Conservation (phyloP, 208 protist genomes). For the Vickermania ingenoplastis region DNA sequence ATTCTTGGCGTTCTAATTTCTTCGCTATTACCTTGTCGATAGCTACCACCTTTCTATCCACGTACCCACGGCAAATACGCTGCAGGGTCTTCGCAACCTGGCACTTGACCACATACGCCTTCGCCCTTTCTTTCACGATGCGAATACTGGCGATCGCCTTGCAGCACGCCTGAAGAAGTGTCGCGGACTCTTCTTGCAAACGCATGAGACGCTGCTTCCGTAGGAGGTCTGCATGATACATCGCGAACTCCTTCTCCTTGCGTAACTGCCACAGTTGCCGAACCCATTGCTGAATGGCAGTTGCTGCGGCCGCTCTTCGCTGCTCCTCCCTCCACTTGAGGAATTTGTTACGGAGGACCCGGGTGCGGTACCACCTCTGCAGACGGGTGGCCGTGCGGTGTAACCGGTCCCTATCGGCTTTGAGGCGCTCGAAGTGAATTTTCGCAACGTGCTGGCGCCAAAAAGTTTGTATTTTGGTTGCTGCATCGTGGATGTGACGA, state of each 20-base stretch:
- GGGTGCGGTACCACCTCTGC: constrained; percentile 60
- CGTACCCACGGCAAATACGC: constrained; percentile 47
- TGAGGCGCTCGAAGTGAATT: constrained; percentile 44
- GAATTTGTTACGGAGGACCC: constrained; percentile 36
- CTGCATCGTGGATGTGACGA: constrained; percentile 22
- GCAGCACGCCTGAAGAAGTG: constrained; percentile 42
- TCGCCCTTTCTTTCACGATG: constrained; percentile 41
- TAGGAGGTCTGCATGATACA: constrained; percentile 51
- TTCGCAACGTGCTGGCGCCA: constrained; percentile 62
- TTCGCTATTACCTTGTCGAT: constrained; percentile 21
- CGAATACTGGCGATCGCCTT: constrained; percentile 24
- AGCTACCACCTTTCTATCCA: constrained; percentile 23
- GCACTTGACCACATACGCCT: constrained; percentile 27
- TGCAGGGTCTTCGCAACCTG: constrained; percentile 35
- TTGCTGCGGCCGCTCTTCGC: constrained; percentile 29
- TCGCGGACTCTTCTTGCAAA: constrained; percentile 25
- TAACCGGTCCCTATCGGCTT: constrained; percentile 37
- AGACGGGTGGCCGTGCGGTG: constrained; percentile 37
- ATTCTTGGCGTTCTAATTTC: constrained; percentile 17
- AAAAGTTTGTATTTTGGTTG: constrained; percentile 56
- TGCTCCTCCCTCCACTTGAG: constrained; percentile 28
- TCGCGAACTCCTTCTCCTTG: constrained; percentile 54
- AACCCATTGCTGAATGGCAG: constrained; percentile 50
- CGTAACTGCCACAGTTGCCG: constrained; percentile 22
- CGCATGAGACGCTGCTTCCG: constrained; percentile 30